Conservation (phyloP, 2,329 filamentous ascomycete genomes). For the Aureobasidium vineae region DNA sequence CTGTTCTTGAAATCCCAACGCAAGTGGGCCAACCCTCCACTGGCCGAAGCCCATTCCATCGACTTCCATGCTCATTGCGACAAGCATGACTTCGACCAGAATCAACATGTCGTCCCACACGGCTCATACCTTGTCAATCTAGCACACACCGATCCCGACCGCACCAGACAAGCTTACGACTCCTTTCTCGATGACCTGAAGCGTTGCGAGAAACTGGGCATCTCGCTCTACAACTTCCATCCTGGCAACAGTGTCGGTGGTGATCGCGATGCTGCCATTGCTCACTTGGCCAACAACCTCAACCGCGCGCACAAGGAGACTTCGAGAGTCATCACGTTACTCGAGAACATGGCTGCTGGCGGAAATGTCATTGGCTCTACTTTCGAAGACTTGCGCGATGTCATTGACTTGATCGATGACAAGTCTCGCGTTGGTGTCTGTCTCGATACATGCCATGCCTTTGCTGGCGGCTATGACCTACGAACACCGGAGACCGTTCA, state of each 20-base stretch:
- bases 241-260: constrained; percentile 75
- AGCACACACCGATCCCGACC: constrained; percentile 74
- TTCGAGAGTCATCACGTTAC: constrained; percentile 73
- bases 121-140: constrained; percentile 97
- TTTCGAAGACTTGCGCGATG: constrained; percentile 82
- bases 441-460: constrained; percentile 94
- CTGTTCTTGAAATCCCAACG: constrained; percentile 95
- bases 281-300: constrained; percentile 74
- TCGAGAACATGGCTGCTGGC: constrained; percentile 93
- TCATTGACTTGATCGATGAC: constrained; percentile 76
- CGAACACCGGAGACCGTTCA: constrained; percentile 71
- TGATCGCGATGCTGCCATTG: constrained; percentile 66
- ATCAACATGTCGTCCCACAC: constrained; percentile 78
- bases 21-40: constrained; percentile 84
- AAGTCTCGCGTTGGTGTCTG: constrained; percentile 88
- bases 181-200: constrained; percentile 84
- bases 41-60: constrained; percentile 65
- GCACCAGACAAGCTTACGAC: constrained; percentile 80
- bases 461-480: constrained; percentile 90
- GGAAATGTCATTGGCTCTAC: constrained; percentile 83
- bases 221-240: constrained; percentile 96
- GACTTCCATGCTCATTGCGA: constrained; percentile 69
- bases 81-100: constrained; percentile 68
- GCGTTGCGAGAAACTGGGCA: constrained; percentile 81
- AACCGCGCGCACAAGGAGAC: constrained; percentile 74